Conservation (phyloP, 2,329 filamentous ascomycete genomes). For the Ophiostoma ulmi region DNA sequence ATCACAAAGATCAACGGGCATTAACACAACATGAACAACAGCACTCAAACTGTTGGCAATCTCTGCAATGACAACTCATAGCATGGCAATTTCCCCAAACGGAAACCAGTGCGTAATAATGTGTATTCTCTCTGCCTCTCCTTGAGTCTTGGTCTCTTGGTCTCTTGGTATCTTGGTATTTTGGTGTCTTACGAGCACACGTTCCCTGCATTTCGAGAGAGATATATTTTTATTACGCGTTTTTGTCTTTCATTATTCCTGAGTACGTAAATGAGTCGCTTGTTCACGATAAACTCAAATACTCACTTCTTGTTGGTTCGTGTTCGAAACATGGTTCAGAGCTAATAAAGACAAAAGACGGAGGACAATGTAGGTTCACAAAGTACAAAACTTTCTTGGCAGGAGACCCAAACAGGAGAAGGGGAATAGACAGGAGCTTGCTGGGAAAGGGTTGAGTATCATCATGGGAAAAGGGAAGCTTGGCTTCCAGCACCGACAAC, state of each 20-base stretch:
- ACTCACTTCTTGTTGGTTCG: neutral
- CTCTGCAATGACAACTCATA: neutral
- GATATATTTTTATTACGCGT: neutral
- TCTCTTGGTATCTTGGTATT: neutral
- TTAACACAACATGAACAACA: neutral
- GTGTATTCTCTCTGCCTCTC: neutral
- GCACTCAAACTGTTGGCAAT: neutral
- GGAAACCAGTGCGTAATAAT: neutral
- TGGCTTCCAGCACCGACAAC: neutral
- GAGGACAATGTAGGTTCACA: neutral
- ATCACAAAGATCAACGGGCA: neutral
- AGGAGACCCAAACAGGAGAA: conserved; percentile 10
- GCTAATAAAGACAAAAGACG: neutral
- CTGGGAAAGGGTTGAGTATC: conserved; percentile 1
- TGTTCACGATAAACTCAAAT: neutral
- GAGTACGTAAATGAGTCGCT: neutral
- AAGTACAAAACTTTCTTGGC: neutral
- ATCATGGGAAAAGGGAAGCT: neutral
- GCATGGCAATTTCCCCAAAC: neutral
- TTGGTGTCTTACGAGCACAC: neutral
- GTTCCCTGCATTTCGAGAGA: neutral
- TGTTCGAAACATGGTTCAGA: neutral
- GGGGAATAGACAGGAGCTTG: neutral
- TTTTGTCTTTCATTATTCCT: neutral
- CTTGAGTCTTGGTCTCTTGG: neutral